Base-by-base conservation (phyloP, 768 basidiomycete genomes). In the Candolleomyces eurysporus region DNA sequence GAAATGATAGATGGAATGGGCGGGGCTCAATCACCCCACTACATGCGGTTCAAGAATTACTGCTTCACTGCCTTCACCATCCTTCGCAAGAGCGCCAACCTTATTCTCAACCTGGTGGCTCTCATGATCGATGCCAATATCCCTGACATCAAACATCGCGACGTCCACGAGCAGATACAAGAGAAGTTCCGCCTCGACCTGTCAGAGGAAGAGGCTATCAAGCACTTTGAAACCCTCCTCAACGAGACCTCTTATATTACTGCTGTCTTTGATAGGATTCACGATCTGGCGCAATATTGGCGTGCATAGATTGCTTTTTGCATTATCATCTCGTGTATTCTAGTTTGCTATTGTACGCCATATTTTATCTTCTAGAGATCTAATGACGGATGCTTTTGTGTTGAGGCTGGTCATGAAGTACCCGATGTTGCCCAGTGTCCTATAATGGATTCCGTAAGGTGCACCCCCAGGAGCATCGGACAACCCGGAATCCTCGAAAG, bases 1-100 rank as follows among this genome's bases (percentile, higher is more conserved):
- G 97, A 98, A 71, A 99, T 98, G 97, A 94, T 98, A 0, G 97
- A 99, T 71, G 96, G 92, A 11, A 96, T 99, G 95, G 97, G 97
- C n/a, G 96, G 97, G 11, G 88, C 92, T 1, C 86, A 91, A 68
- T 96, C 95, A 6, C 84, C 90, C n/a, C 96, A 98, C 72, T 98
- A 98, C 73, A 85, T 88, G 26, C 89, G 96, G 32, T 99, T 99
- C 86, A 95, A 98, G 75, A 90, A 87, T 66, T 90, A 95, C 65
- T 97, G 94, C 72, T 96, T 96, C 74, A 98, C 96, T n/a, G 97
- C 94, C 1, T 98, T 98, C 76, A 92, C 91, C 57, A 94, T 93
- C 69, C 83, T 98, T 59, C 87, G 96, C 66, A 98, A 98, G 81
- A 95, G 92, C 70, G 94, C 96, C 46, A 98, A 98, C 78, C 85